Evolutionary conservation across 345 rosid species (phyloP), one percentile per base, ranked within the genome.

Genomic region (Linum lewisii): DNA sequence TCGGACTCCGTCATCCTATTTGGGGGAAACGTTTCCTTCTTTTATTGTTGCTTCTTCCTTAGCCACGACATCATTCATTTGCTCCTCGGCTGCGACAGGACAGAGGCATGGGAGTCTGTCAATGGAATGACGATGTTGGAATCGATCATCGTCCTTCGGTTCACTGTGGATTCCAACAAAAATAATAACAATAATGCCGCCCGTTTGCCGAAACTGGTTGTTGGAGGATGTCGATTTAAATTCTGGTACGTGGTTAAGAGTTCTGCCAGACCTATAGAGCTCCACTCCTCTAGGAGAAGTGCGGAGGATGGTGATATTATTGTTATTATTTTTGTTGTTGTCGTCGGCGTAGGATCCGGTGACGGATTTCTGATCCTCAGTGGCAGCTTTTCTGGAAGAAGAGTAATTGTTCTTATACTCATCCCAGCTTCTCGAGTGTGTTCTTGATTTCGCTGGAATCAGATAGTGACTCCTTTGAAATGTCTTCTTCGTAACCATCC

Each of bases 401-500:
- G 79, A 66, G 64, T 66, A 69, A 57, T 80, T 80, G 65, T 63
- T 82, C 72, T 73, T 81, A 70, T 64, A 83, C 5, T 82, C 98
- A 49, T 86, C 90, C 96, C 95, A 86, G 26, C 47, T 76, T 69
- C 65, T 95, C 60, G 93, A 75, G 73, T 79, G 51, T 54, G 77
- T 69, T 69, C 68, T 62, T 58, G 81, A 68, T 77, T 81, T 83
- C 53, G 76, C 23, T 14, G 51, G 64, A 24, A 62, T 54, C 24
- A 63, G 87, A 63, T 75, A 77, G 65, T 77, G 77, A 34, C 38
- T 34, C 36, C 77, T 81, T 5, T 85, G 58, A 14, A 77, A 59
- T 7, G 81, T 86, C 97, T 61, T 83, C 94, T 29, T 79, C 97
- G 64, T 92, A 92, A 76, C 91, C n/a, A n/a, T n/a, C n/a, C n/a